A percentile compares a stretch with the other conserved stretches of the same genome.
Evolutionary conservation across 495 filamentous ascomycete species (phyloP).

Genomic region (Peziza echinospora): DNA sequence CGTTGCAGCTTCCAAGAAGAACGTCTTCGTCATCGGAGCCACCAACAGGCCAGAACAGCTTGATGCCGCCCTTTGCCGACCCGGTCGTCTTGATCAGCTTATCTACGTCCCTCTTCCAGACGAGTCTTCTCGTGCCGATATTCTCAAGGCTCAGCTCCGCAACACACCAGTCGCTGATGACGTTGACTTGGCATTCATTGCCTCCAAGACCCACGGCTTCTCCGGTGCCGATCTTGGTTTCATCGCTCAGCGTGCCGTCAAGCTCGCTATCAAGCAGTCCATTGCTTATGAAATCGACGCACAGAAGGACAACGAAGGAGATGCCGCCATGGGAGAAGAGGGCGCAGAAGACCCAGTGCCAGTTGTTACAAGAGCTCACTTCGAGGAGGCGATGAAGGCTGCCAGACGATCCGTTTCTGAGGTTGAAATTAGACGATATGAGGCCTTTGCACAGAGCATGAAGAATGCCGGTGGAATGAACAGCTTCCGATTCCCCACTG

Average conservation of each 20-base stretch:
- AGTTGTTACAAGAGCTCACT: slow-evolving; percentile 79
- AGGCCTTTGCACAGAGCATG: slow-evolving; percentile 96
- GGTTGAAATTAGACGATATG: slow-evolving; percentile 90
- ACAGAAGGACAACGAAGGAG: slow-evolving; percentile 68
- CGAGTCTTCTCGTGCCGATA: slow-evolving; percentile 62
- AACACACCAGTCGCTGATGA: slow-evolving; percentile 86
- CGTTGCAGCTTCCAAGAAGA: slow-evolving; percentile 69
- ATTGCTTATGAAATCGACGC: slow-evolving; percentile 77
- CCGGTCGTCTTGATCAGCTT: slow-evolving; percentile 91
- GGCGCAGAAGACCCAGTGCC: slow-evolving; percentile 89
- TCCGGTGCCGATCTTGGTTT: slow-evolving; percentile 99
- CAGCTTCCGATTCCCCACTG: slow-evolving; percentile 66
- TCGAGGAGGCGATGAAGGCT: slow-evolving; percentile 93
- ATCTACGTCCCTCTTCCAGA: slow-evolving; percentile 96
- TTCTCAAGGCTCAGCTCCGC: slow-evolving; percentile 88
- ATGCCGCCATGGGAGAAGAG: slow-evolving; percentile 51
- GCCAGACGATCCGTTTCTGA: slow-evolving; percentile 86
- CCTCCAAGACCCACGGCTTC: slow-evolving; percentile 94
- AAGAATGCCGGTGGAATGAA: slow-evolving; percentile 88
- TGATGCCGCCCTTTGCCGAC: slow-evolving; percentile 91
- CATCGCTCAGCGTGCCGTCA: slow-evolving; percentile 95
- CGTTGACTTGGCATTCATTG: slow-evolving; percentile 77
- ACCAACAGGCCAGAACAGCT: slow-evolving; percentile 98
- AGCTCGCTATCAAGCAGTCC: slow-evolving; percentile 97
- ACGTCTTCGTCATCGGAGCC: slow-evolving; percentile 97